phyloP scores from a whole-genome alignment of 305 asterid genomes.

The Fraxinus latifolia region DNA sequence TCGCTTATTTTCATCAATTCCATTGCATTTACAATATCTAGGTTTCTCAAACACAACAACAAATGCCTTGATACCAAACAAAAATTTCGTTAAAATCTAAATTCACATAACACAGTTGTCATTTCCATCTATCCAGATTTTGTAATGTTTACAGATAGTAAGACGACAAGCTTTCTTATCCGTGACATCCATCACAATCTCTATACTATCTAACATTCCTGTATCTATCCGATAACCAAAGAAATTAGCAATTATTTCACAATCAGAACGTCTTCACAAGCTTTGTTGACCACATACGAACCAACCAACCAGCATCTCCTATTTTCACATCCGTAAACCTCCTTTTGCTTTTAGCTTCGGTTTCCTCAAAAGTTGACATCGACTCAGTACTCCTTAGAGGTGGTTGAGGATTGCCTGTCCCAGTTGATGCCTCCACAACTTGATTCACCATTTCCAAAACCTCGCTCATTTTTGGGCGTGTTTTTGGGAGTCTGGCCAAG shows the following conservation, averaged over 20 bases:
- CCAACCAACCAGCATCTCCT: slow-evolving; percentile 57
- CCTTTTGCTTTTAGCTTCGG: not conserved
- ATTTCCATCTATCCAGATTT: not conserved
- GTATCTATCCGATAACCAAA: slow-evolving; percentile 3
- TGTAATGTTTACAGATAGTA: not conserved
- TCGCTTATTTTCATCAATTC: not conserved
- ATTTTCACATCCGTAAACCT: not conserved
- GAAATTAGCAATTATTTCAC: not conserved
- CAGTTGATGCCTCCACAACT: slow-evolving; percentile 50
- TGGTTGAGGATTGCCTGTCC: slow-evolving; percentile 47
- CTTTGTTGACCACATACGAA: slow-evolving; percentile 54
- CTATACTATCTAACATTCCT: slow-evolving; percentile 3
- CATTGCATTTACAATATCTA: not conserved
- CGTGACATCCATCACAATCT: not conserved
- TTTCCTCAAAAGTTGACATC: not conserved
- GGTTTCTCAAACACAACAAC: not conserved
- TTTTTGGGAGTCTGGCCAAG: slow-evolving; percentile 59
- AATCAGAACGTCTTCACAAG: slow-evolving; percentile 50
- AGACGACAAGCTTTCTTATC: not conserved
- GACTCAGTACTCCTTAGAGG: slow-evolving; percentile 35
- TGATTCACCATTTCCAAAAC: slow-evolving; percentile 67
- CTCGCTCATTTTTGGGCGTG: slow-evolving; percentile 93
- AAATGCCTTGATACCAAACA: not conserved
- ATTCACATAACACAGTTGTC: slow-evolving; percentile 12
- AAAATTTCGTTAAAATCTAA: not conserved